Evolutionary conservation across 805 yeast genomes (phyloP).

Genomic region (Lipomyces kockii): DNA sequence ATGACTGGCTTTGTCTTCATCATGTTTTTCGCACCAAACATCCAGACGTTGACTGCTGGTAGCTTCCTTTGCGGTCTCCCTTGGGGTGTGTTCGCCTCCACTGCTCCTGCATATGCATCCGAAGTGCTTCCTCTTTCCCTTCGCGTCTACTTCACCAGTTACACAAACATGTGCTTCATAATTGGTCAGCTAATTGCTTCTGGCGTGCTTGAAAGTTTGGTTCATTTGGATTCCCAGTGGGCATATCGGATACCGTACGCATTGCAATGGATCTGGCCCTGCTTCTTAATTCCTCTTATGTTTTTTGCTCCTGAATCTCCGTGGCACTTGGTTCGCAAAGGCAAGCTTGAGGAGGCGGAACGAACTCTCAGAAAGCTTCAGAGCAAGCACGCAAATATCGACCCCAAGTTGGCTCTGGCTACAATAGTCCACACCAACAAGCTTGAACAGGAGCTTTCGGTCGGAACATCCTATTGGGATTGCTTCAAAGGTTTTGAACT

Average conservation of each 20-base stretch:
- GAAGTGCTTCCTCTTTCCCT: slow-evolving; percentile 60
- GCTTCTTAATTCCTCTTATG: slow-evolving; percentile 49
- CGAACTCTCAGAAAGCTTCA: slow-evolving; percentile 7
- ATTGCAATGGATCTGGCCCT: slow-evolving; percentile 65
- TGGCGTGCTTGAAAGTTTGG: slow-evolving; percentile 54
- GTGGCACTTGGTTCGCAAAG: slow-evolving; percentile 27
- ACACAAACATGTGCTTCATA: slow-evolving; percentile 58
- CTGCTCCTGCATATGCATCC: slow-evolving; percentile 59
- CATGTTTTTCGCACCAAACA: slow-evolving; percentile 53
- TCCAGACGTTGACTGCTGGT: slow-evolving; percentile 49
- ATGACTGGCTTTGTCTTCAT: slow-evolving; percentile 52
- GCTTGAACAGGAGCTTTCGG: slow-evolving; percentile 20
- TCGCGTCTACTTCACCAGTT: slow-evolving; percentile 56
- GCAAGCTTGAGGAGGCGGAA: slow-evolving; percentile 14
- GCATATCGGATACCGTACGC: slow-evolving; percentile 62
- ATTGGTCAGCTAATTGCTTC: slow-evolving; percentile 62
- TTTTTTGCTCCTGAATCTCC: slow-evolving; percentile 51
- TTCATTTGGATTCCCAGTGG: slow-evolving; percentile 42
- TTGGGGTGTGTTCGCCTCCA: slow-evolving; percentile 62
- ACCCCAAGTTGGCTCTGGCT: slow-evolving; percentile 13
- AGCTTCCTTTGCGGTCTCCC: slow-evolving; percentile 50
- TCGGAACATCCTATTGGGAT: slow-evolving; percentile 24
- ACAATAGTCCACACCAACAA: slow-evolving; percentile 21
- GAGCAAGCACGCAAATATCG: slow-evolving; percentile 2
- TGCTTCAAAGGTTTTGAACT: slow-evolving; percentile 29